Percentiles rank a stretch among this genome's conserved stretches.
Conservation (phyloP, 2,329 filamentous ascomycete species). For the Coniosporium tulheliwenetii region DNA sequence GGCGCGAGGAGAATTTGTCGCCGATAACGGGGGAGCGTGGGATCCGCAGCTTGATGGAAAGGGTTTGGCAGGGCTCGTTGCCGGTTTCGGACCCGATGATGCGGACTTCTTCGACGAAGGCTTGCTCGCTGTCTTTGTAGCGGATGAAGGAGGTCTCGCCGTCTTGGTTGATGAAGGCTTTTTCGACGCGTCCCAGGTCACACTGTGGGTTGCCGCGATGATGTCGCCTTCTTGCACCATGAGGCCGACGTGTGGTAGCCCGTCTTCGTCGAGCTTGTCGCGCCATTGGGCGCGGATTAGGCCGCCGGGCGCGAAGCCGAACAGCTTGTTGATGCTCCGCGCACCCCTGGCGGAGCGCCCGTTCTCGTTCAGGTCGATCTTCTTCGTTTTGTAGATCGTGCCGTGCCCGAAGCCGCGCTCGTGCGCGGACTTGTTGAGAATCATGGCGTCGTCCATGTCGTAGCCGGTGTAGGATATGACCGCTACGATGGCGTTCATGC, state of each 20-base stretch:
- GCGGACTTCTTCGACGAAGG: slow-evolving; percentile 84
- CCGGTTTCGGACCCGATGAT: slow-evolving; percentile 76
- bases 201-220: slow-evolving; percentile 79
- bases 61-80: slow-evolving; percentile 66
- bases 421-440: slow-evolving; percentile 92
- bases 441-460: slow-evolving; percentile 99
- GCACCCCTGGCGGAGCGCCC: slow-evolving; percentile 32
- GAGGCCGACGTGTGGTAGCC: slow-evolving; percentile 66
- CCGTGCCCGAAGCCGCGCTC: slow-evolving; percentile 92
- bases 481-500: slow-evolving; percentile 85
- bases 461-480: slow-evolving; percentile 98
- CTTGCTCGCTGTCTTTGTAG: slow-evolving; percentile 84
- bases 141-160: slow-evolving; percentile 76
- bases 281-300: slow-evolving; percentile 56
- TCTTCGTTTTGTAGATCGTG: slow-evolving; percentile 96
- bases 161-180: slow-evolving; percentile 71
- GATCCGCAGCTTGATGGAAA: slow-evolving; percentile 86
- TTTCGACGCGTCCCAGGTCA: slow-evolving; percentile 59
- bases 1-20: slow-evolving; percentile 97
- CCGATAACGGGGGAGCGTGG: slow-evolving; percentile 85
- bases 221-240: slow-evolving; percentile 67
- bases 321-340: slow-evolving; percentile 38
- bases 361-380: slow-evolving; percentile 72
- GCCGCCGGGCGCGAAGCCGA: slow-evolving; percentile 74
- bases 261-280: slow-evolving; percentile 69